Conservation (phyloP, 2,329 filamentous ascomycete genomes). For the Fusarium piperis region DNA sequence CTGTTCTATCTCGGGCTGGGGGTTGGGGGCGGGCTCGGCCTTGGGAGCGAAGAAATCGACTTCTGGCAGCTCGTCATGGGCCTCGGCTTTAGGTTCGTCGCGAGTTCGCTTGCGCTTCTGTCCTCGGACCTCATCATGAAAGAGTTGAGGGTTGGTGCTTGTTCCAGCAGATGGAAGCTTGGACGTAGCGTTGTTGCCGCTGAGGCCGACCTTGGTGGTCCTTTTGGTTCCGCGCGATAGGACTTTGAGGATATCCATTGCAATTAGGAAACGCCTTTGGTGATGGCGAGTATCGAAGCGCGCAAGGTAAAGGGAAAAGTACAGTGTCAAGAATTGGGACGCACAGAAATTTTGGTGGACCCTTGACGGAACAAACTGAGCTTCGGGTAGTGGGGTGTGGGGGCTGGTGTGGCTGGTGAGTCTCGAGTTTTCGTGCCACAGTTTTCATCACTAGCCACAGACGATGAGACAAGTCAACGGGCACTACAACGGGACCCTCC, state of each 20-base stretch:
- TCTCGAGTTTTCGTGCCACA: neutral
- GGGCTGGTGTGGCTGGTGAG: slow-evolving; percentile 11
- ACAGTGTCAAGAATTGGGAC: slow-evolving; percentile 23
- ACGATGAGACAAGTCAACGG: neutral
- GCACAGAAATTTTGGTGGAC: slow-evolving; percentile 43
- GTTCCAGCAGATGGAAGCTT: slow-evolving; percentile 73
- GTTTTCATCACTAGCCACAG: neutral
- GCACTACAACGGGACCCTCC: neutral
- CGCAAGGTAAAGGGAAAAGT: slow-evolving; percentile 28
- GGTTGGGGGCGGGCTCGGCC: slow-evolving; percentile 47
- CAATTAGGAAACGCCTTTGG: neutral
- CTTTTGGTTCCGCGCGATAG: slow-evolving; percentile 76
- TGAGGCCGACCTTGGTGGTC: slow-evolving; percentile 50
- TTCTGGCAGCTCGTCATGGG: slow-evolving; percentile 53
- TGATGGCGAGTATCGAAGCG: slow-evolving; percentile 5
- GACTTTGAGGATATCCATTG: slow-evolving; percentile 78
- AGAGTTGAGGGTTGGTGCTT: slow-evolving; percentile 74
- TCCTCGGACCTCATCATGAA: slow-evolving; percentile 63
- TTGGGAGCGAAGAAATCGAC: slow-evolving; percentile 70
- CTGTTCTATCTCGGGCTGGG: slow-evolving; percentile 35
- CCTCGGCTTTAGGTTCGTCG: slow-evolving; percentile 47
- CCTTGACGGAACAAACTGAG: slow-evolving; percentile 11
- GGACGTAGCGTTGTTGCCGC: slow-evolving; percentile 44
- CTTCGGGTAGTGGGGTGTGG: slow-evolving; percentile 37
- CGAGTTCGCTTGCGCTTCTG: slow-evolving; percentile 66